Evolutionary conservation across 768 basidiomycete genomes (phyloP), one percentile per base, ranked within the genome.

Genomic region (Clavaria fumosa): DNA sequence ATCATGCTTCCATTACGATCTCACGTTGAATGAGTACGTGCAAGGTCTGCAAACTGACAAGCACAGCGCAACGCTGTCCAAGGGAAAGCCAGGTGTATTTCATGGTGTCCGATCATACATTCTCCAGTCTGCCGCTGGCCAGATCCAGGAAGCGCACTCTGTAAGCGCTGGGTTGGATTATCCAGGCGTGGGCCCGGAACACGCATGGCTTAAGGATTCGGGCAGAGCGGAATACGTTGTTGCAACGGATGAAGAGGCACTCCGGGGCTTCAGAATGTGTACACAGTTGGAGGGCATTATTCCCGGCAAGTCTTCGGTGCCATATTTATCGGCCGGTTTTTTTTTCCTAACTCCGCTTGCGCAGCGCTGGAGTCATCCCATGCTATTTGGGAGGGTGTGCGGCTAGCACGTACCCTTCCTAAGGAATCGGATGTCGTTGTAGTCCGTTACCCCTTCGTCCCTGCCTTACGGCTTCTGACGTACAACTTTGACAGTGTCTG

Each of bases 221-320:
- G 83, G 83, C 12, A 68, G 95, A 42, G 95, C 89, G 0, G 88
- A 95, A 52, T 99, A 97, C 54, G 75, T 84, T 14, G 78, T 70
- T 10, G 93, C 91, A 5, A 95, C 84, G 4, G 95, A 99, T 51
- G 89, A 95, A 56, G 69, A 99, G 48, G 89, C 89, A 4, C 64
- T 97, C 20, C 70, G 88, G 27, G 95, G 88, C 1, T 97, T 99
- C 71, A 66, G 89, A 41, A 65, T 89, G 60, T 69, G 79, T 49
- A 96, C 89, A 1, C 89, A 97, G 55, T 61, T 77, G 14, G 93
- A 99, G 60, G 95, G 95, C 11, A 97, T 99, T 49, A 97, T 99
- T 48, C 95, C 95, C 24, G 84, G 82, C 84, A 42, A 45, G 69
- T 53, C 31, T 37, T 9, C 9, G 11, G n/a, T n/a, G n/a, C n/a